Conservation (phyloP, 2,329 filamentous ascomycete genomes). For the Zasmidium cellare region DNA sequence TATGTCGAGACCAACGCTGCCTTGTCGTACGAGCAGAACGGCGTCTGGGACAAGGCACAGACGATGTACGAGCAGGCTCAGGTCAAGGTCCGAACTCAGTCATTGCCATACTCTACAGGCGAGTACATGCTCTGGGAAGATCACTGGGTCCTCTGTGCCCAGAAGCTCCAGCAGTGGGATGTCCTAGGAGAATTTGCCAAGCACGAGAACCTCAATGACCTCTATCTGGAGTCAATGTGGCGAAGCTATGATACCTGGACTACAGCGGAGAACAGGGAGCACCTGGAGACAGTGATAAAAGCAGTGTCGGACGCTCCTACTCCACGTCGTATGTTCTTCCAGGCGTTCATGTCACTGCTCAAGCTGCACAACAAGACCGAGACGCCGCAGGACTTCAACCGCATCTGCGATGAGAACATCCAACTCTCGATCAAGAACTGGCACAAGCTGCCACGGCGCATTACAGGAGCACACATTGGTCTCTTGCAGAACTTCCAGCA, state of each 20-base stretch:
- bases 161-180: constrained; percentile 99
- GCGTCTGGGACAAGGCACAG: constrained; percentile 99
- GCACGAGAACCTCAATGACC: constrained; percentile 96
- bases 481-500: constrained; percentile 98
- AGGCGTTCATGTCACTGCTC: constrained; percentile 94
- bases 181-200: constrained; percentile 97
- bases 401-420: constrained; percentile 93
- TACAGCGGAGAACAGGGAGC: constrained; percentile 79
- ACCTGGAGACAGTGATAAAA: constrained; percentile 90
- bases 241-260: constrained; percentile 95
- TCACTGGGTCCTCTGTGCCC: constrained; percentile 95
- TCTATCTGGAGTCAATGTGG: constrained; percentile 94
- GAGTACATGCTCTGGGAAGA: constrained; percentile 99
- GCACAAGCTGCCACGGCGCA: constrained; percentile 92
- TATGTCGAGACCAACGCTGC: constrained; percentile 98
- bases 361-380: constrained; percentile 93
- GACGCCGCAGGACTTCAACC: constrained; percentile 74
- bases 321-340: constrained; percentile 91
- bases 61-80: constrained; percentile 95
- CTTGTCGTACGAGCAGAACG: constrained; percentile 96
- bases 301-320: constrained; percentile 97
- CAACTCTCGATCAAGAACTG: constrained; percentile 97
- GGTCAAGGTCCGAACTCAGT: constrained; percentile 92
- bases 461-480: constrained; percentile 93
- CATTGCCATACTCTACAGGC: constrained; percentile 91